Percentiles rank a stretch among this genome's conserved stretches.
phyloP scores from a whole-genome alignment of 2,329 filamentous ascomycete genomes.

The Drechslerella coelobrocha region DNA sequence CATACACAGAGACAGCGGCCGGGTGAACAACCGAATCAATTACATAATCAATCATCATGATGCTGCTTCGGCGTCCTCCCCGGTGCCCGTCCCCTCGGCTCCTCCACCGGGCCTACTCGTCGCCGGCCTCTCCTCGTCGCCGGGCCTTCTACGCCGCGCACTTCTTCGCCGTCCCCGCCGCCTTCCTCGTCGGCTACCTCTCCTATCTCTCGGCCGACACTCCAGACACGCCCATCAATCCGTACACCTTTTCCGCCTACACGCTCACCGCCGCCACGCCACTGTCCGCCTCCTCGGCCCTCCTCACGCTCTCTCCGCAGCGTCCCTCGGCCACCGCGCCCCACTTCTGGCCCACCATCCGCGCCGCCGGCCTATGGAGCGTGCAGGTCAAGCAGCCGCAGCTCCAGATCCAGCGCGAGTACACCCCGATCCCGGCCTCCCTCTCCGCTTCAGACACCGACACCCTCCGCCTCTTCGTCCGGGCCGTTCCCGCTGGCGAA shows the following conservation, averaged over 20 bases:
- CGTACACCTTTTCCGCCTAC: slow-evolving; percentile 70
- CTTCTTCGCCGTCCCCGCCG: slow-evolving; percentile 39
- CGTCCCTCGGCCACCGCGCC: slow-evolving; percentile 51
- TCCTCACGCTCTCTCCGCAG: slow-evolving; percentile 67
- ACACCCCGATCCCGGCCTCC: slow-evolving; percentile 80
- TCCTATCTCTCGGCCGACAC: slow-evolving; percentile 10
- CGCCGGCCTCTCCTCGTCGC: neutral
- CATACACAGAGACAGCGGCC: too few species aligned
- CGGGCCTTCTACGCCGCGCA: slow-evolving; percentile 32
- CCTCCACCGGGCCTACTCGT: slow-evolving; percentile 2
- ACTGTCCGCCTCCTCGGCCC: slow-evolving; percentile 62
- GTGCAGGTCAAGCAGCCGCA: slow-evolving; percentile 95
- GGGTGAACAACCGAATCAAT: too few species aligned
- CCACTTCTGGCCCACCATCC: slow-evolving; percentile 52
- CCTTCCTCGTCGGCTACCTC: slow-evolving; percentile 62
- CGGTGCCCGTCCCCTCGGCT: neutral
- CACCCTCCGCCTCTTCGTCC: slow-evolving; percentile 72
- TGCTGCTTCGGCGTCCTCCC: too few species aligned
- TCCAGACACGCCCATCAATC: slow-evolving; percentile 65
- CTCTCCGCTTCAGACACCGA: slow-evolving; percentile 45
- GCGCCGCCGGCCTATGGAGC: slow-evolving; percentile 73
- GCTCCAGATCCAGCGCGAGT: slow-evolving; percentile 86
- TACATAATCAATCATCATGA: too few species aligned
- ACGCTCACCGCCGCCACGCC: slow-evolving; percentile 60
- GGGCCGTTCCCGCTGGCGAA: slow-evolving; percentile 79